Evolutionary conservation across 768 basidiomycete species (phyloP), one percentile per base, ranked within the genome.

Genomic region (Termitomyces sp.): DNA sequence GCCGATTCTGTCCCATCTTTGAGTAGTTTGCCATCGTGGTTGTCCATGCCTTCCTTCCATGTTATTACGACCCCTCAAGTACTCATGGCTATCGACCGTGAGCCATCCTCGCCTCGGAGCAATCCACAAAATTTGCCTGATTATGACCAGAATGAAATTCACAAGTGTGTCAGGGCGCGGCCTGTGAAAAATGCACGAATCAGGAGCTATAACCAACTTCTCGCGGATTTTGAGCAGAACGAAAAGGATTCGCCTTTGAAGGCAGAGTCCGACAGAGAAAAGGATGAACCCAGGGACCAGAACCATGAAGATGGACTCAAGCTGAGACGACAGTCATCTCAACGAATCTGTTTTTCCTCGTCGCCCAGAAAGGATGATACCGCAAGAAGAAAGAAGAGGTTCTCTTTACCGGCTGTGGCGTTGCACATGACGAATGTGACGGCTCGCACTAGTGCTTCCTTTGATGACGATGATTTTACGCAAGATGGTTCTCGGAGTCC

Each of bases 341-440:
- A n/a, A 7, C 46, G 57, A 9, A 16, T 67, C 16, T 68, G 72
- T 13, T 64, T 68, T 8, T 55, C 63, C 26, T 67, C 72, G 8
- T 69, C 69, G 0, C 69, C 70, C 50, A 64, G 76, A 58, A 76
- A 68, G 63, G 88, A 88, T 66, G 80, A 88, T 60, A 88, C 87
- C 0, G 80, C 78, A 45, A 72, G 86, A 62, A 69, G 83, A 54
- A 56, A 63, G 64, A 88, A 89, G 66, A 80, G 88, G 40, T 90
- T 90, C 64, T 91, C 90, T 50, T 59, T 88, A 51, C 88, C 90
- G 47, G 87, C 87, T n/a, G 76, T 92, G 38, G 88, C 86, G 38
- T 62, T 92, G 68, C 88, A 91, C 62, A 84, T 84, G 32, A 83
- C 84, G 32, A 83, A 80, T 18, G 88, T 92, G 14, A 87, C 84